A percentile compares a stretch with the other conserved stretches of the same genome.
phyloP scores from a whole-genome alignment of 1,284 basidiomycete genomes.

The Apiotrichum brassicae region DNA sequence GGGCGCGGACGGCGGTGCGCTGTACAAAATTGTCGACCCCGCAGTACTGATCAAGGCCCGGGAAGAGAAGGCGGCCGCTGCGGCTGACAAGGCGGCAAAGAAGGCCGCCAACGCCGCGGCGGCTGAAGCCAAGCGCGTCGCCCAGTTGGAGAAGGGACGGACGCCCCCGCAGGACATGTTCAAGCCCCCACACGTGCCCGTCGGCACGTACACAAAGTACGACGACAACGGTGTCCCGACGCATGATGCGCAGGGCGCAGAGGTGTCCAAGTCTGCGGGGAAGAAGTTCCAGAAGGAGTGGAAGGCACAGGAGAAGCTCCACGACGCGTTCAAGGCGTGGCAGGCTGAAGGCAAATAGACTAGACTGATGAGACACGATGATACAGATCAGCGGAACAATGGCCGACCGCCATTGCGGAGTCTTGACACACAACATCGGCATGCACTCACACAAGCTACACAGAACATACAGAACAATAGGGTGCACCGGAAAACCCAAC shows the following conservation, averaged over 20 bases:
- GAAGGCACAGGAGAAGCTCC: constrained; percentile 67
- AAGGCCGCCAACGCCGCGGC: constrained; percentile 69
- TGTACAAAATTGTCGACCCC: constrained; percentile 87
- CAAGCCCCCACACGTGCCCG: constrained; percentile 67
- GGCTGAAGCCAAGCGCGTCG: constrained; percentile 64
- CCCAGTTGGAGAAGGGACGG: constrained; percentile 78
- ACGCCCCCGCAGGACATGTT: constrained; percentile 72
- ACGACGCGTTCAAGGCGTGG: constrained; percentile 57
- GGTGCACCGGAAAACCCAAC: too few species aligned
- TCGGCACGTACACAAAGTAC: constrained; percentile 69
- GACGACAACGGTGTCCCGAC: constrained; percentile 78
- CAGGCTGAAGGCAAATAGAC: too few species aligned
- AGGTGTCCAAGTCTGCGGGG: constrained; percentile 70
- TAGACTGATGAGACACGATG: too few species aligned
- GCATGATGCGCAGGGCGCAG: constrained; percentile 74
- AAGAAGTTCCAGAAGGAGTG: constrained; percentile 81
- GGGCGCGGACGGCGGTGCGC: constrained; percentile 83
- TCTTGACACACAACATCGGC: too few species aligned
- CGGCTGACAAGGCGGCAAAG: constrained; percentile 70
- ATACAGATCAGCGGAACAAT: too few species aligned
- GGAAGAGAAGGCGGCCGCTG: constrained; percentile 77
- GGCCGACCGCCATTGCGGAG: too few species aligned
- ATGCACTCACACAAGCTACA: too few species aligned
- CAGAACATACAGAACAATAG: too few species aligned
- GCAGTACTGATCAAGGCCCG: constrained; percentile 73